These are phyloP conservation scores for Albugo candida DNA, from an alignment of 352 stramenopile species.

Conservation along the genomic window DNA sequence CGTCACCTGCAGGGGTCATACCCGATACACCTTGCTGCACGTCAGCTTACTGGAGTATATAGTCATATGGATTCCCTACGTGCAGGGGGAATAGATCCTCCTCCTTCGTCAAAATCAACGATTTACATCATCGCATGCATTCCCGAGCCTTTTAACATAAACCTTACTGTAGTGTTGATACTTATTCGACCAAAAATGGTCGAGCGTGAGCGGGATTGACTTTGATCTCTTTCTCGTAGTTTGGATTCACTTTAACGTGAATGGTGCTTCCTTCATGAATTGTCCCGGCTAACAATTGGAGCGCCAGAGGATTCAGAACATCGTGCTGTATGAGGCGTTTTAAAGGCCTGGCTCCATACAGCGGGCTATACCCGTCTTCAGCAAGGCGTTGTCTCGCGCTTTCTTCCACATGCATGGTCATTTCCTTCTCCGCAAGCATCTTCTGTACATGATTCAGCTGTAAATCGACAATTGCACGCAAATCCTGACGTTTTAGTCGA, in stretches of 20 bases:
- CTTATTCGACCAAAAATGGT: slow-evolving; percentile 16
- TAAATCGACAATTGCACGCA: slow-evolving; percentile 88
- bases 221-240: slow-evolving; percentile 27
- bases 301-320: slow-evolving; percentile 87
- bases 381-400: slow-evolving; percentile 85
- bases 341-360: slow-evolving; percentile 91
- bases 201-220: slow-evolving; percentile 17
- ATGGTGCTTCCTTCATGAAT: slow-evolving; percentile 64
- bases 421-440: slow-evolving; percentile 81
- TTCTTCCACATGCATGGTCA: slow-evolving; percentile 80
- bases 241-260: slow-evolving; percentile 36
- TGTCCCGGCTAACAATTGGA: slow-evolving; percentile 74
- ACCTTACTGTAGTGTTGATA: too few species aligned
- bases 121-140: too few species aligned
- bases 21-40: too few species aligned
- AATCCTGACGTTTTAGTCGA: slow-evolving; percentile 76
- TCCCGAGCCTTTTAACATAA: too few species aligned
- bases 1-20: too few species aligned
- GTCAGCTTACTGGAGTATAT: too few species aligned
- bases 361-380: slow-evolving; percentile 86
- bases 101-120: too few species aligned
- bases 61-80: too few species aligned
- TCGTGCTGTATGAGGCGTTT: slow-evolving; percentile 93
- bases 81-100: too few species aligned
- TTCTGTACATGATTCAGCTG: slow-evolving; percentile 83